Evolutionary conservation across 129 eudicot species (phyloP).

Genomic region (Chrysanthemum makinoi): DNA sequence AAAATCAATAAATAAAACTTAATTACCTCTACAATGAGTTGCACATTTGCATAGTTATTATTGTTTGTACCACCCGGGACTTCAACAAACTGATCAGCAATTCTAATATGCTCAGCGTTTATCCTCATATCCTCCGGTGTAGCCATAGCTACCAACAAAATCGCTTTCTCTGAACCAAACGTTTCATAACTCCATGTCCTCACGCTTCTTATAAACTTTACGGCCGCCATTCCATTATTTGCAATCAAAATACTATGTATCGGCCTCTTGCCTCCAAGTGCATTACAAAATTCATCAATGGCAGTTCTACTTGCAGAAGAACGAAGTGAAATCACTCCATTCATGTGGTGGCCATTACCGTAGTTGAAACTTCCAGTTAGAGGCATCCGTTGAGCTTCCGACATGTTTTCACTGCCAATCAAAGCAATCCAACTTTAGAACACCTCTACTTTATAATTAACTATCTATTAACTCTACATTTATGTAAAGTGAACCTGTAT

Average conservation of each 20-base stretch:
- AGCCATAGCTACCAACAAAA: constrained; percentile 95
- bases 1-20: neutral
- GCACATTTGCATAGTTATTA: constrained; percentile 96
- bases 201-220: constrained; percentile 90
- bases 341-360: constrained; percentile 44
- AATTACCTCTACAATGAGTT: constrained; percentile 96
- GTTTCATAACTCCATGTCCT: constrained; percentile 98
- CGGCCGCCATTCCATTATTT: constrained; percentile 99
- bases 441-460: neutral
- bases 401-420: constrained; percentile 46
- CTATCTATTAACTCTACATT: neutral
- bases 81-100: constrained; percentile 97
- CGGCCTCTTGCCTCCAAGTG: constrained; percentile 83
- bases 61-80: constrained; percentile 99
- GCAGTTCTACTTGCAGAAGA: constrained; percentile 53
- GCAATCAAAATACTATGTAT: constrained; percentile 90
- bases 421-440: constrained; percentile 2
- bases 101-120: constrained; percentile 94
- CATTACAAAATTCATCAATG: constrained; percentile 78
- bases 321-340: constrained; percentile 57
- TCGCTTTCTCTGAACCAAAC: constrained; percentile 94
- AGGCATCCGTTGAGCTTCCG: constrained; percentile 71
- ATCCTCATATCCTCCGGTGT: constrained; percentile 99
- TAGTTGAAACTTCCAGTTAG: constrained; percentile 35
- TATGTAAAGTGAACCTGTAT: neutral